These are phyloP conservation scores for Penicillium sp. DNA, from an alignment of 2,329 filamentous ascomycete genomes.

Conservation along the genomic window DNA sequence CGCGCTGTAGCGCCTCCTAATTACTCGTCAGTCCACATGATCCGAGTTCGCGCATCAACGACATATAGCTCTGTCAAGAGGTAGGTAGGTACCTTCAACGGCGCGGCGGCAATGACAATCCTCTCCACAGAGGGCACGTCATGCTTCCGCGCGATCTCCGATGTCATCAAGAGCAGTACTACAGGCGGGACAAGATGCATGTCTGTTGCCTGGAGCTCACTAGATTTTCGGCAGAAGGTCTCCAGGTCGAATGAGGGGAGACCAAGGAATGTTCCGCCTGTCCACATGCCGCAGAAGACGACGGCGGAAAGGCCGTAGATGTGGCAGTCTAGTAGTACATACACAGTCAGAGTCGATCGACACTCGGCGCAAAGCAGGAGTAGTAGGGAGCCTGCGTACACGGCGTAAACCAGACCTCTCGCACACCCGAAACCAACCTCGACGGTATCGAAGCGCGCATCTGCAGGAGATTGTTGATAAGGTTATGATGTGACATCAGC, in stretches of 20 bases:
- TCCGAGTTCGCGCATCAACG: too few species aligned
- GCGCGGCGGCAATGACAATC: slow-evolving; percentile 28
- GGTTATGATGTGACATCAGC: slow-evolving; percentile 76
- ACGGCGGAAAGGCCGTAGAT: slow-evolving; percentile 24
- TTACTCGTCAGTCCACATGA: background rate
- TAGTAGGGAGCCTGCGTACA: slow-evolving; percentile 16
- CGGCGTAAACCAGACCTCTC: slow-evolving; percentile 28
- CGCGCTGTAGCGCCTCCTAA: slow-evolving; percentile 22
- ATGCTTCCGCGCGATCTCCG: slow-evolving; percentile 21
- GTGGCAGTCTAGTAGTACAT: slow-evolving; percentile 24
- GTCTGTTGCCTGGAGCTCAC: slow-evolving; percentile 26
- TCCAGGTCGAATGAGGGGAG: slow-evolving; percentile 26
- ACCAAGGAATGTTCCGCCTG: slow-evolving; percentile 21
- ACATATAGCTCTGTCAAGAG: background rate
- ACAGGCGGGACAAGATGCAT: slow-evolving; percentile 28
- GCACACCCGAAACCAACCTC: slow-evolving; percentile 22
- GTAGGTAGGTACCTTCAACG: slow-evolving; percentile 23
- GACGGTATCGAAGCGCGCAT: slow-evolving; percentile 24
- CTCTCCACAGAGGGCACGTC: slow-evolving; percentile 22
- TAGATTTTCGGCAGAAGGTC: slow-evolving; percentile 23
- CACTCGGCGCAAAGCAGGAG: too few species aligned
- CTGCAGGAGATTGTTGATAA: slow-evolving; percentile 68
- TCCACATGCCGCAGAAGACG: slow-evolving; percentile 27
- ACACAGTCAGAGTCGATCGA: background rate
- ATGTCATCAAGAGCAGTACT: slow-evolving; percentile 20